phyloP scores from a whole-genome alignment of 2,329 filamentous ascomycete genomes.

The Aaosphaeria arxii region DNA sequence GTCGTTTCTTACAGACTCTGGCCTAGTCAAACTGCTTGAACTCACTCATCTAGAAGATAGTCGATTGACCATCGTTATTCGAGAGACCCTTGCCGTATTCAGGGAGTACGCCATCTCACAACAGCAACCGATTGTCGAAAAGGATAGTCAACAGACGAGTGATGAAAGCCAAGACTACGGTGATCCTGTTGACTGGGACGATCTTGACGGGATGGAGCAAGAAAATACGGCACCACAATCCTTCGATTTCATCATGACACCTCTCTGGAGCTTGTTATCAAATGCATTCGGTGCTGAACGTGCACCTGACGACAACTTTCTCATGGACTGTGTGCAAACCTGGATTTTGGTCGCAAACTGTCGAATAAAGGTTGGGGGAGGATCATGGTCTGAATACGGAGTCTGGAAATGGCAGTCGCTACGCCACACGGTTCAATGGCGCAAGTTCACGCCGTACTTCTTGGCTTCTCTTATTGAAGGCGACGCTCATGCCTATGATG shows the following conservation, averaged over 20 bases:
- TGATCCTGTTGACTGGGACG: conserved; percentile 55
- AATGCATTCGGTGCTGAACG: conserved; percentile 61
- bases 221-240: conserved; percentile 10
- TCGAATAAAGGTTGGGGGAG: conserved; percentile 43
- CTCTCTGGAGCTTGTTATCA: conserved; percentile 55
- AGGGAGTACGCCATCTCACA: conserved; percentile 35
- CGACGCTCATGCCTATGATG: conserved; percentile 39
- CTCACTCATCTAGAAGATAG: conserved; percentile 51
- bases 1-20: conserved; percentile 42
- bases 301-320: conserved; percentile 50
- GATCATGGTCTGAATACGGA: conserved; percentile 56
- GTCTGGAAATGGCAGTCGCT: conserved; percentile 49
- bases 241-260: conserved; percentile 45
- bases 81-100: conserved; percentile 50
- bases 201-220: conserved; percentile 37
- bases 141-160: conserved; percentile 31
- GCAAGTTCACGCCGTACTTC: conserved; percentile 46
- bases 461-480: conserved; percentile 39
- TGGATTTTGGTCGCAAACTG: conserved; percentile 53
- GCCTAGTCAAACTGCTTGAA: conserved; percentile 47
- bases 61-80: conserved; percentile 45
- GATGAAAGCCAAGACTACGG: conserved; percentile 66
- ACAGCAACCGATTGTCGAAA: conserved; percentile 10
- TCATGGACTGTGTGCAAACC: conserved; percentile 51
- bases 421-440: conserved; percentile 44